Evolutionary conservation across 1,284 basidiomycete genomes (phyloP).

Genomic region (Puccinia polysora): DNA sequence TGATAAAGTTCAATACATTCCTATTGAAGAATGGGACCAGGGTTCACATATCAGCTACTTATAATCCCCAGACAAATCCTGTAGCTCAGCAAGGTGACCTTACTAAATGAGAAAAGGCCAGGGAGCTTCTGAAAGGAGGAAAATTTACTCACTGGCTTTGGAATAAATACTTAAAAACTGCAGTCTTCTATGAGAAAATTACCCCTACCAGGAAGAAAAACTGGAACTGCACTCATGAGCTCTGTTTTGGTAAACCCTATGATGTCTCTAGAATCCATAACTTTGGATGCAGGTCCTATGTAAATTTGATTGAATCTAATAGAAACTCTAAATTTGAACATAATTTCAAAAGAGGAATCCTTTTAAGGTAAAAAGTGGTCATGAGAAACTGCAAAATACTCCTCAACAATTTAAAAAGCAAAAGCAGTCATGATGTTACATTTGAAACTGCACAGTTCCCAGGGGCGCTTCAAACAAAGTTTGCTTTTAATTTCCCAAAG

Average conservation of each 20-base stretch:
- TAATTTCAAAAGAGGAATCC: background rate
- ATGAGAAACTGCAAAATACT: background rate
- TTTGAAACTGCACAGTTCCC: background rate
- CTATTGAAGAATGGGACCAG: too few relatives aligned
- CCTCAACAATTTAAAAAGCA: too few relatives aligned
- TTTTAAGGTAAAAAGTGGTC: background rate
- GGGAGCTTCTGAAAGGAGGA: conserved; percentile 49
- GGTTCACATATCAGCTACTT: conserved; percentile 54
- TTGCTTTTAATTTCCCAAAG: background rate
- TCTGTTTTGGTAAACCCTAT: background rate
- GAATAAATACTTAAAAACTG: conserved; percentile 51
- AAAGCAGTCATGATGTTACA: conserved; percentile 12
- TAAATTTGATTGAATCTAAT: background rate
- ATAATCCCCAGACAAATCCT: conserved; percentile 54
- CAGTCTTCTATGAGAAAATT: conserved; percentile 53
- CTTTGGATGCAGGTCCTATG: background rate
- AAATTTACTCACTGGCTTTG: conserved; percentile 51
- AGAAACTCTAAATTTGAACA: background rate
- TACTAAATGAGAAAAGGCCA: conserved; percentile 49
- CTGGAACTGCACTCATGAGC: background rate
- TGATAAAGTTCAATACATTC: too few relatives aligned
- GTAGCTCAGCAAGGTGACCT: conserved; percentile 50
- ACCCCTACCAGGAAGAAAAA: conserved; percentile 44
- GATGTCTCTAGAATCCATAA: background rate
- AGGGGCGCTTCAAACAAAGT: background rate